Evolutionary conservation across 108 stramenopile genomes (phyloP).

Genomic region (Pseudonitzschia pungens): DNA sequence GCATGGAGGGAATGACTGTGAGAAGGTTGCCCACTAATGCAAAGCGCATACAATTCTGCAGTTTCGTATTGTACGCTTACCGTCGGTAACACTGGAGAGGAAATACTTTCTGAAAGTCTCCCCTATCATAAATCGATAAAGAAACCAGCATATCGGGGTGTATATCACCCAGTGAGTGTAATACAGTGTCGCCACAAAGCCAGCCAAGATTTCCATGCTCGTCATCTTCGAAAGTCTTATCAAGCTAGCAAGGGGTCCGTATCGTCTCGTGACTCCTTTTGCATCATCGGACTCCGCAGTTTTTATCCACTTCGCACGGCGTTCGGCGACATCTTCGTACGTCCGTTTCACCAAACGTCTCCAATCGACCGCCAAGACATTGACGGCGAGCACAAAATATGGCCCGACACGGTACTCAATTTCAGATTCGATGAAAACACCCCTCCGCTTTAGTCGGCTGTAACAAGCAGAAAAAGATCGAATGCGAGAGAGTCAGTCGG

Average conservation of each 20-base stretch:
- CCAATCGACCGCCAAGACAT: conserved; percentile 71
- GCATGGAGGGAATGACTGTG: background rate
- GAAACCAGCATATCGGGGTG: conserved; percentile 54
- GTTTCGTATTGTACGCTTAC: conserved; percentile 31
- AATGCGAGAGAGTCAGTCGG: background rate
- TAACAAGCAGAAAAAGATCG: background rate
- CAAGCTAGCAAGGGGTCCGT: conserved; percentile 22
- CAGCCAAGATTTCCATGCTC: conserved; percentile 54
- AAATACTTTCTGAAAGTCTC: conserved; percentile 61
- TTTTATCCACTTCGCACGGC: conserved; percentile 35
- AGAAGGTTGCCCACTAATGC: background rate
- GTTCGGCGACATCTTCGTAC: conserved; percentile 39
- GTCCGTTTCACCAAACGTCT: conserved; percentile 52
- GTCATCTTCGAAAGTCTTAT: conserved; percentile 39
- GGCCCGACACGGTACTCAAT: conserved; percentile 80
- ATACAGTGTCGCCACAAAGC: conserved; percentile 45
- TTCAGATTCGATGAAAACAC: conserved; percentile 74
- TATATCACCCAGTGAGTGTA: conserved; percentile 65
- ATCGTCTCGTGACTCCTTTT: background rate
- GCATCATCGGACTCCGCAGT: conserved; percentile 27
- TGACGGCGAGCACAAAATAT: conserved; percentile 80
- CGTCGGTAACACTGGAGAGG: conserved; percentile 60
- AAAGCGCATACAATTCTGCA: background rate
- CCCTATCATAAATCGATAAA: conserved; percentile 47
- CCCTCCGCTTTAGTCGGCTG: conserved; percentile 53